phyloP scores from a whole-genome alignment of 2,329 filamentous ascomycete genomes.

The Fusarium abutilonis region DNA sequence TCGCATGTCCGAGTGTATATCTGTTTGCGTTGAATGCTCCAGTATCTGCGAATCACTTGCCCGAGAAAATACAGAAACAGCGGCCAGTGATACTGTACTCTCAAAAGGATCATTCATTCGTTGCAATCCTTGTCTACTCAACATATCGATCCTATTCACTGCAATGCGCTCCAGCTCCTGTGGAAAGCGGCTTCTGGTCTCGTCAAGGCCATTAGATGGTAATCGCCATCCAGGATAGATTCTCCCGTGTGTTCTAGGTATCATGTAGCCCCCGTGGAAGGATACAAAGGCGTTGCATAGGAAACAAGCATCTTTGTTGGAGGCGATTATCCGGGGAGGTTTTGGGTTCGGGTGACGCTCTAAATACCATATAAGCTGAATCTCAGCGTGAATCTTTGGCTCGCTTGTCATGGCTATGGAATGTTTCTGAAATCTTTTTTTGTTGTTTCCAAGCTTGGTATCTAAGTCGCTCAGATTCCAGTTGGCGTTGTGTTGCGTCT shows the following conservation, averaged over 20 bases:
- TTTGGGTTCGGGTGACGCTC: constrained; percentile 3
- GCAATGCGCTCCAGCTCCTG: constrained; percentile 13
- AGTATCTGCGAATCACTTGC: background rate
- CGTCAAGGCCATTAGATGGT: constrained; percentile 4
- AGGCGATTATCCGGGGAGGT: constrained; percentile 33
- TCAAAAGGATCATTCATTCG: background rate
- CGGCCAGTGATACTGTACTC: constrained; percentile 12
- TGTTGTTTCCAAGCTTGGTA: background rate
- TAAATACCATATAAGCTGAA: constrained; percentile 37
- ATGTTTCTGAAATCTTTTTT: background rate
- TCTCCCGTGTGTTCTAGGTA: constrained; percentile 28
- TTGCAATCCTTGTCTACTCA: background rate
- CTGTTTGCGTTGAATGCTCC: background rate
- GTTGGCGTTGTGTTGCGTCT: background rate
- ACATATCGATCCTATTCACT: background rate
- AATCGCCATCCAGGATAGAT: constrained; percentile 35
- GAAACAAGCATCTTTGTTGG: constrained; percentile 37
- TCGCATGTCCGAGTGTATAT: background rate
- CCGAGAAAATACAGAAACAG: background rate
- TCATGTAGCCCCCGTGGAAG: constrained; percentile 9
- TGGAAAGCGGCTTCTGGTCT: constrained; percentile 1
- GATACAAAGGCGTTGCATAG: constrained; percentile 37
- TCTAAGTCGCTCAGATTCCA: constrained; percentile 3
- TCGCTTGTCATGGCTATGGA: background rate
- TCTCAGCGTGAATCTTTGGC: constrained; percentile 36